Conservation (phyloP, 2,329 filamentous ascomycete genomes). For the Reticulascus tulasneorum region DNA sequence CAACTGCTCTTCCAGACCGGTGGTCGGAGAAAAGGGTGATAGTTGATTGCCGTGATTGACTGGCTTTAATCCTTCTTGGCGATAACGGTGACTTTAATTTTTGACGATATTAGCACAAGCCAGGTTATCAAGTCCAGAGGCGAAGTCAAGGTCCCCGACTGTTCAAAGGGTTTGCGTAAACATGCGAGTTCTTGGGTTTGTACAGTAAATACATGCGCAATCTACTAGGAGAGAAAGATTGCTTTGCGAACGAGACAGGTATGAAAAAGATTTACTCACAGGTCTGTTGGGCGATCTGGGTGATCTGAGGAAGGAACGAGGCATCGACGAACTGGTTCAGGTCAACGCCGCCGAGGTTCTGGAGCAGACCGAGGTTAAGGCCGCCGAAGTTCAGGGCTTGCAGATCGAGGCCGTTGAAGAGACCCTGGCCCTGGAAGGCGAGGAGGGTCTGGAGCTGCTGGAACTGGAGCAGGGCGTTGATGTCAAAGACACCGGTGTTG, state of each 20-base stretch:
- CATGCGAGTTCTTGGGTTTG: neutral
- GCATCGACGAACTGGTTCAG: slow-evolving; percentile 25
- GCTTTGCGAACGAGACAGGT: neutral
- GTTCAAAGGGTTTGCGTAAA: slow-evolving; percentile 3
- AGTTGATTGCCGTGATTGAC: too few species aligned
- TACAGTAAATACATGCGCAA: slow-evolving; percentile 2
- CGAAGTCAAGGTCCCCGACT: too few species aligned
- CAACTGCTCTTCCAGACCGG: too few species aligned
- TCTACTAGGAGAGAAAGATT: slow-evolving; percentile 3
- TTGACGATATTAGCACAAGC: too few species aligned
- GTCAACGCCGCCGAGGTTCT: slow-evolving; percentile 21
- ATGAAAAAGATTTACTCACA: slow-evolving; percentile 12
- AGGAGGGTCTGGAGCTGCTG: slow-evolving; percentile 37
- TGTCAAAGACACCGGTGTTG: slow-evolving; percentile 33
- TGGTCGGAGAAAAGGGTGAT: too few species aligned
- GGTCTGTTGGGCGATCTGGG: slow-evolving; percentile 19
- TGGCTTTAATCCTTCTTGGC: too few species aligned
- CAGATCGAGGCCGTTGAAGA: slow-evolving; percentile 26
- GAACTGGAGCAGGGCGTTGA: slow-evolving; percentile 35
- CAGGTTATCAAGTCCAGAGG: too few species aligned
- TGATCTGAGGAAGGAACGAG: slow-evolving; percentile 22
- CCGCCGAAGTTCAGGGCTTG: slow-evolving; percentile 19
- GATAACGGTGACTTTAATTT: too few species aligned
- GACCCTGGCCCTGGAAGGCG: slow-evolving; percentile 25
- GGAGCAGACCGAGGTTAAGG: slow-evolving; percentile 26